A percentile compares a stretch with the other conserved stretches of the same genome.
Evolutionary conservation across 768 basidiomycete genomes (phyloP).

Genomic region (Lactifluus volemus): DNA sequence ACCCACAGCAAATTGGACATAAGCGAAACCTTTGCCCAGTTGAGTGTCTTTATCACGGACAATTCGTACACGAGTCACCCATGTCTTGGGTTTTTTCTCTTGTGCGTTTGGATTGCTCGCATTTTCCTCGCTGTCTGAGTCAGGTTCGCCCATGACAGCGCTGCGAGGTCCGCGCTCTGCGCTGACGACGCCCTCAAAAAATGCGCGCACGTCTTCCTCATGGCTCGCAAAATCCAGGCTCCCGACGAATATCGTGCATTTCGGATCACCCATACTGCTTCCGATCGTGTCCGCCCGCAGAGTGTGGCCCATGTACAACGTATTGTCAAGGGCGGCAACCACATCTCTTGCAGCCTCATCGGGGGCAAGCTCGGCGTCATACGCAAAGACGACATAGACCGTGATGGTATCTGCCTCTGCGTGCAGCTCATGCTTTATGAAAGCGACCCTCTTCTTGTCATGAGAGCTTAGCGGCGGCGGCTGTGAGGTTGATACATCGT

Average conservation of each 20-base stretch:
- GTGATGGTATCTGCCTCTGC: slow-evolving; percentile 65
- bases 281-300: slow-evolving; percentile 71
- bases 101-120: slow-evolving; percentile 23
- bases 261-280: slow-evolving; percentile 51
- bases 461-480: slow-evolving; percentile 50
- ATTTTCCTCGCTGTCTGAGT: slow-evolving; percentile 24
- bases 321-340: slow-evolving; percentile 56
- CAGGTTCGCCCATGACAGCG: slow-evolving; percentile 21
- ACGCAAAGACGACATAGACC: slow-evolving; percentile 88
- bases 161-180: slow-evolving; percentile 59
- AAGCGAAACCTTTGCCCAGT: slow-evolving; percentile 92
- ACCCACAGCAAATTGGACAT: slow-evolving; percentile 77
- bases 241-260: slow-evolving; percentile 81
- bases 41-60: slow-evolving; percentile 87
- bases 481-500: slow-evolving; percentile 29
- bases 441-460: slow-evolving; percentile 90
- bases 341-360: slow-evolving; percentile 58
- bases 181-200: slow-evolving; percentile 72
- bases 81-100: slow-evolving; percentile 36
- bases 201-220: slow-evolving; percentile 81
- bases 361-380: slow-evolving; percentile 57
- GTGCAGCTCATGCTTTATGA: slow-evolving; percentile 90
- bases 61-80: slow-evolving; percentile 83
- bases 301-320: slow-evolving; percentile 64
- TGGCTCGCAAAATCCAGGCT: slow-evolving; percentile 87